Evolutionary conservation across 2,329 filamentous ascomycete genomes (phyloP), one percentile per base, ranked within the genome.

Genomic region (Chalaropsis ovoidea): DNA sequence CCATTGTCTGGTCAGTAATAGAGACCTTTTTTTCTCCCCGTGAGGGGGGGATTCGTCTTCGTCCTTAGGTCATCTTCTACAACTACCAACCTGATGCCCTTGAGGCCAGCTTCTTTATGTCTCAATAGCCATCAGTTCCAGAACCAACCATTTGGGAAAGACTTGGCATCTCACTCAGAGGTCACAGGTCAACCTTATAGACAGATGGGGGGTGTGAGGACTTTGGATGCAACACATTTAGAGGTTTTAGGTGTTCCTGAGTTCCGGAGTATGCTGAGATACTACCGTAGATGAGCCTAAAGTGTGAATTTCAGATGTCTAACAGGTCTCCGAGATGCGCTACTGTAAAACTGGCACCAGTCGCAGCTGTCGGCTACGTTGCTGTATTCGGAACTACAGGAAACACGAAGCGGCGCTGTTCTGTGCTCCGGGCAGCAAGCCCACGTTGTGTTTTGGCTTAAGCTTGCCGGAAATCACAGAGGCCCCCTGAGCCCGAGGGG

Each of bases 361-460:
- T 35, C 7, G 6, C 31, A 31, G 31, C 31, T 61, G 31, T 19
- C 31, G 41, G 61, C 41, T 62, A 35, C 13, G 17, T 35, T 1
- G 22, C 61, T 62, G 17, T 19, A n/a, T 45, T 47, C 8, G 43
- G 61, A 47, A 43, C 8, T 35, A 17, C 10, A 35, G 42, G 61
- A 43, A 62, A 62, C 41, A 47, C 61, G 39, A 62, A 62, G 61
- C 61, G 61, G 61, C 35, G 31, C 11, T 60, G 3, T 43, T 15
- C 42, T 43, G 17, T 15, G 2, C 42, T 43, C 2, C 42, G 31
- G 6, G 11, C 42, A 13, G 17, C 42, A n/a, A 43, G 13, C 42
- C 11, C 11, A 43, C 11, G 17, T 15, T 27, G 22, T 15, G 22
- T 56, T 56, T 56, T 17, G 52, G 52, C 27, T 31, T 56, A 31